A percentile compares a stretch with the other conserved stretches of the same genome.
These are phyloP conservation scores for Malassezia sympodialis DNA, from an alignment of 1,284 basidiomycete species.

Conservation along the genomic window DNA sequence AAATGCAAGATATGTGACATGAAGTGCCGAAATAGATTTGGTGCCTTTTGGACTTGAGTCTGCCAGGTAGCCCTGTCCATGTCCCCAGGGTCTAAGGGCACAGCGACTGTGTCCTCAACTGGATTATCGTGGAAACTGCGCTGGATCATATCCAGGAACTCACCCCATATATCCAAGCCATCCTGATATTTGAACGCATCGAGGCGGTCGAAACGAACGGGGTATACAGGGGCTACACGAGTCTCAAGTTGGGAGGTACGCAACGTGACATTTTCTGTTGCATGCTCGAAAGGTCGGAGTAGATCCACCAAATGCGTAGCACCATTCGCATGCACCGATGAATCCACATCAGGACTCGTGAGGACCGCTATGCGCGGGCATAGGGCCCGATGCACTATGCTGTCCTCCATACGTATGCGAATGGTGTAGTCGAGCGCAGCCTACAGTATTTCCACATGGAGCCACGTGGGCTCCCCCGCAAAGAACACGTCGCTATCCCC, in stretches of 20 bases:
- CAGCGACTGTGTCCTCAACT: slow-evolving; percentile 18
- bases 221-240: slow-evolving; percentile 27
- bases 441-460: not conserved
- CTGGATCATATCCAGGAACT: slow-evolving; percentile 9
- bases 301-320: slow-evolving; percentile 28
- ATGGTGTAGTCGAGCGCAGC: not conserved
- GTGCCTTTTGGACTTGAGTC: not conserved
- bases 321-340: slow-evolving; percentile 23
- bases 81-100: slow-evolving; percentile 14
- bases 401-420: not conserved
- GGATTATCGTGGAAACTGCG: slow-evolving; percentile 2
- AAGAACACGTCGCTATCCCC: not conserved
- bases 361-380: slow-evolving; percentile 40
- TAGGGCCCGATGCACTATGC: slow-evolving; percentile 28
- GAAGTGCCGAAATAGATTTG: slow-evolving; percentile 21
- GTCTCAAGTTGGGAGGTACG: slow-evolving; percentile 41
- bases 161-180: not conserved
- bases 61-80: not conserved
- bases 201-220: slow-evolving; percentile 35
- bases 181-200: slow-evolving; percentile 18
- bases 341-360: slow-evolving; percentile 31
- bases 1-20: slow-evolving; percentile 10
- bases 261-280: slow-evolving; percentile 22
- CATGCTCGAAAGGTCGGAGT: slow-evolving; percentile 36
- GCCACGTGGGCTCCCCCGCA: slow-evolving; percentile 1